Evolutionary conservation across 441 rosid species (phyloP), one percentile per base, ranked within the genome.

Genomic region (Eugenia klotzschiana): DNA sequence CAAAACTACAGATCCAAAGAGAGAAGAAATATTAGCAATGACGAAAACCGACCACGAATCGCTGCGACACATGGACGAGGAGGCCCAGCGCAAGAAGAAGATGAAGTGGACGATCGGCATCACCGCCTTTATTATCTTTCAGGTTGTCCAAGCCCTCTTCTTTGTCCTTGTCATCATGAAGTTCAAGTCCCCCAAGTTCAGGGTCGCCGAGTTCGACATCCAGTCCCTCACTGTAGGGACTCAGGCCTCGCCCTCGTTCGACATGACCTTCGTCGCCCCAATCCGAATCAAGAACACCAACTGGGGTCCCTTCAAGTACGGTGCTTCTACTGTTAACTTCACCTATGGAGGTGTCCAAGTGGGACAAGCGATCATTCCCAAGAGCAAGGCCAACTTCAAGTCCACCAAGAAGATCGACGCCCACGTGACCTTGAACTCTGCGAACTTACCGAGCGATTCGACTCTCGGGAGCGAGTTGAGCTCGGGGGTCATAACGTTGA

Each of bases 291-390:
- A 84, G 83, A 84, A 81, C 57, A 73, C 41, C 26, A 81, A 84
- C 57, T 84, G 81, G 49, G 86, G 86, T 5, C 86, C 86, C 1
- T 84, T 64, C 83, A 84, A 84, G 23, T 84, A 84, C 16, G 81
- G 73, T 1, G 81, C 83, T 14, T 69, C 86, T 8, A 29, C 69
- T 4, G 40, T 84, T 18, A 27, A n/a, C 74, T 84, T 84, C 77
- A 72, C 81, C 46, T 81, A 41, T 23, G 81, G 41, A 1, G 77
- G 81, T 0, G 26, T 2, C 4, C 53, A n/a, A 5, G 80, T 81
- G 73, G 83, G 83, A 18, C 72, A 73, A 16, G 81, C 12, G 51
- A 4, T 3, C 46, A 80, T 84, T 29, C 72, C 83, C 1, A 80
- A 80, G 55, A 80, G 86, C 43, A 84, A 69, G 83, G 86, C 72